Evolutionary conservation across 768 basidiomycete species (phyloP), one percentile per base, ranked within the genome.

Genomic region (Lentinula sp.): DNA sequence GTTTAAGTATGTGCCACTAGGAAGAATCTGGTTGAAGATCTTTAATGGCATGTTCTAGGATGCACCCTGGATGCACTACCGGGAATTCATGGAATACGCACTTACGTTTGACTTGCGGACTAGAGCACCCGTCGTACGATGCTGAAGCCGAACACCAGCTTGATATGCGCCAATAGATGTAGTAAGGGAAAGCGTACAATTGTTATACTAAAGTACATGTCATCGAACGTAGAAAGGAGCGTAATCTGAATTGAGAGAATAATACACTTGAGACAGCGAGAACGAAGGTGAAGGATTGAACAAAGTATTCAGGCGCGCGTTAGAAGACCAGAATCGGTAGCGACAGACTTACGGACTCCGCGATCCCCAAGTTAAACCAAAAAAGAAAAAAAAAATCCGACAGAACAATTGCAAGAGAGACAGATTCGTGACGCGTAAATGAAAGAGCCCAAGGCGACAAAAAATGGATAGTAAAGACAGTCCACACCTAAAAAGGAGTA

Each of bases 331-430:
- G n/a, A 45, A 59, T 42, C 43, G 21, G 57, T 59, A 59, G 49
- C 3, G 57, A 59, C 57, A 59, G 57, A 59, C 45, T 48, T 21
- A 59, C 46, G 57, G 32, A 21, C 57, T 59, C 57, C 57, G 46
- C 46, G 57, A 59, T 59, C 57, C 57, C 57, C 15, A 59, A 59
- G 23, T 35, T 15, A 37, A 59, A 34, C 57, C 48, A 43, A 35
- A 59, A 43, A 57, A 43, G 5, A 28, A 37, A 48, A 5, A n/a
- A 4, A 11, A 50, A 37, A 40, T 37, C 13, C 34, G 18, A 37
- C 8, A 9, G 10, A 49, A 40, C 39, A 32, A 6, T 15, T 7
- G 5, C 6, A 21, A 7, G 21, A 31, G 28, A 45, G 21, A 28
- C 3, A 39, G 13, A 39, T 8, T 39, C 37, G 37, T 39, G 37